These are phyloP conservation scores for Nicotiana tabacum DNA, from an alignment of 257 asterid genomes.

Conservation along the genomic window DNA sequence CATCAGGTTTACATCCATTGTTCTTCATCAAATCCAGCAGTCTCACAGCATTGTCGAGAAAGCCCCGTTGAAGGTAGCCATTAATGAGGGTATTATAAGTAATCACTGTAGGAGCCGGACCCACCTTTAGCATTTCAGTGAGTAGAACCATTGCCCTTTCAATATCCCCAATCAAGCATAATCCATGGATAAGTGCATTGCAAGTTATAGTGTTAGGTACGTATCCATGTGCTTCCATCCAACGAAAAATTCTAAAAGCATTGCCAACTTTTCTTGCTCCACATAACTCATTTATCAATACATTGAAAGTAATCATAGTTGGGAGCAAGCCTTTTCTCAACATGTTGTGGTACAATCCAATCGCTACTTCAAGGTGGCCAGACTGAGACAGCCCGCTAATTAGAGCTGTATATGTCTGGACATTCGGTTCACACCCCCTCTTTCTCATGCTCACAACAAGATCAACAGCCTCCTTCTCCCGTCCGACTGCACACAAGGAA, in stretches of 20 bases:
- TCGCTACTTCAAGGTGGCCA: constrained; percentile 54
- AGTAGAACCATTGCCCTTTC: constrained; percentile 69
- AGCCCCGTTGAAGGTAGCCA: constrained; percentile 47
- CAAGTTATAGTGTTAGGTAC: constrained; percentile 51
- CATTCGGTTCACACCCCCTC: constrained; percentile 55
- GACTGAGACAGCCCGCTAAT: constrained; percentile 67
- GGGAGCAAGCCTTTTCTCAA: constrained; percentile 64
- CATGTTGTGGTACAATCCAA: constrained; percentile 88
- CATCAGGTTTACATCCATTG: constrained; percentile 71
- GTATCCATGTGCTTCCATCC: constrained; percentile 57
- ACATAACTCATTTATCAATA: constrained; percentile 56
- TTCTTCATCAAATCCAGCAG: constrained; percentile 79
- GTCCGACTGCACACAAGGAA: constrained; percentile 52
- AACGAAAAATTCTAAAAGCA: constrained; percentile 49
- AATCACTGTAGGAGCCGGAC: constrained; percentile 59
- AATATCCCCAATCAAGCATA: constrained; percentile 49
- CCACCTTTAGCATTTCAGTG: constrained; percentile 65
- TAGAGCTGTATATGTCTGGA: constrained; percentile 77
- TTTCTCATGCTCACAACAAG: constrained; percentile 63
- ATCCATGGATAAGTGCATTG: constrained; percentile 69
- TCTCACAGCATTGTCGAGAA: constrained; percentile 66
- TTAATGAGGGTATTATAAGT: constrained; percentile 74
- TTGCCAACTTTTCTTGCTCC: constrained; percentile 39
- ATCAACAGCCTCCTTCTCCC: constrained; percentile 58
- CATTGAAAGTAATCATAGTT: constrained; percentile 62